These are phyloP conservation scores for Gastrodia elata DNA, from an alignment of 106 monocot species.

Conservation along the genomic window DNA sequence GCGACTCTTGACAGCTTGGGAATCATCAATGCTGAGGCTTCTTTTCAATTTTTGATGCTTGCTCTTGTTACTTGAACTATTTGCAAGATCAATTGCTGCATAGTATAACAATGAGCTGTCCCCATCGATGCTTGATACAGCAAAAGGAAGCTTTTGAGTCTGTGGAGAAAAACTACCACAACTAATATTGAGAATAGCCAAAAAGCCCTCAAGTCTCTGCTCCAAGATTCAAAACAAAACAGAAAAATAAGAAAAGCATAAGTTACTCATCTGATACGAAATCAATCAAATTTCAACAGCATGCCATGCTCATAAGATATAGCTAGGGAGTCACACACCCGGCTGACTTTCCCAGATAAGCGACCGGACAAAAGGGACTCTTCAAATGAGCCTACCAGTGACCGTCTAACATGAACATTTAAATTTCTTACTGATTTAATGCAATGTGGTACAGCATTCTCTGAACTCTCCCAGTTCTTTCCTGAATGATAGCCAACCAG, in stretches of 20 bases:
- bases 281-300: not conserved
- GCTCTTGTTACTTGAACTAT: slow-evolving; percentile 37
- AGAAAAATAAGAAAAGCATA: slow-evolving; percentile 1
- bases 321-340: slow-evolving; percentile 26
- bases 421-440: slow-evolving; percentile 26
- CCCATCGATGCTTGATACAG: slow-evolving; percentile 72
- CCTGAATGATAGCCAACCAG: slow-evolving; percentile 5
- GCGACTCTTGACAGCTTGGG: slow-evolving; percentile 55
- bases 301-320: not conserved
- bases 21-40: slow-evolving; percentile 65
- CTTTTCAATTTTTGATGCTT: slow-evolving; percentile 48
- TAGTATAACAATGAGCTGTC: slow-evolving; percentile 83
- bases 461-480: slow-evolving; percentile 15
- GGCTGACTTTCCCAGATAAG: slow-evolving; percentile 51
- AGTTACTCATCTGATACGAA: not conserved
- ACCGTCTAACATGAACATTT: slow-evolving; percentile 54
- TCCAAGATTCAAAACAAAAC: slow-evolving; percentile 14
- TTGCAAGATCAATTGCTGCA: slow-evolving; percentile 79
- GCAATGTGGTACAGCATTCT: slow-evolving; percentile 23
- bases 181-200: slow-evolving; percentile 83
- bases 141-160: slow-evolving; percentile 79
- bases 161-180: slow-evolving; percentile 74
- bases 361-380: slow-evolving; percentile 94
- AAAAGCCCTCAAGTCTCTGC: slow-evolving; percentile 89
- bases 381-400: slow-evolving; percentile 96